A percentile compares a stretch with the other conserved stretches of the same genome.
phyloP scores from a whole-genome alignment of 2,329 filamentous ascomycete species.

The Exophiala mesophila region DNA sequence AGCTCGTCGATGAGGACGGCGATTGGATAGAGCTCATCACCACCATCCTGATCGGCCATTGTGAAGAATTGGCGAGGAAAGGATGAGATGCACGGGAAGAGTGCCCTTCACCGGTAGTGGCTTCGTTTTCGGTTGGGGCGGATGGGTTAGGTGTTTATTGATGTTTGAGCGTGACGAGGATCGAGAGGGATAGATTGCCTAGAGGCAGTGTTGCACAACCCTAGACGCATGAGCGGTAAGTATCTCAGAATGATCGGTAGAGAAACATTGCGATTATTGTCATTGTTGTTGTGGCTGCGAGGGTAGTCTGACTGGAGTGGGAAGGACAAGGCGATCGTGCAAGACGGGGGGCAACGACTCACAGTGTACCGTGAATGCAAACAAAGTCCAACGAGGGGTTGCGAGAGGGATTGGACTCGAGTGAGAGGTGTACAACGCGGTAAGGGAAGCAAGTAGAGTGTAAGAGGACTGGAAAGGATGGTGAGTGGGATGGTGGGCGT shows the following conservation, averaged over 20 bases:
- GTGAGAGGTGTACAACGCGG: not conserved
- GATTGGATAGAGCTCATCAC: constrained; percentile 99
- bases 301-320: constrained; percentile 28
- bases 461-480: not conserved
- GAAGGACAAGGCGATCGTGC: constrained; percentile 18
- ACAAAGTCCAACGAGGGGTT: not conserved
- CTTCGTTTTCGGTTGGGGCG: too few species aligned
- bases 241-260: too few species aligned
- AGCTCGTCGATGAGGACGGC: constrained; percentile 99
- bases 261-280: too few species aligned
- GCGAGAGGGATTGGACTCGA: not conserved
- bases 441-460: not conserved
- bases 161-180: too few species aligned
- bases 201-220: too few species aligned
- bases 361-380: not conserved
- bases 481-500: not conserved
- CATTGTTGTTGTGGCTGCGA: not conserved
- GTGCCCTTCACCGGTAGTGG: too few species aligned
- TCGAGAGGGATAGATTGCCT: too few species aligned
- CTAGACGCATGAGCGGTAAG: too few species aligned
- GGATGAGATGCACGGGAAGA: too few species aligned
- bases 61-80: constrained; percentile 42
- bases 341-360: constrained; percentile 29
- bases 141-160: too few species aligned
- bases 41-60: constrained; percentile 90